Percentiles rank a stretch among this genome's conserved stretches.
Evolutionary conservation across 352 stramenopile genomes (phyloP).

Genomic region (Phytophthora megakarya): DNA sequence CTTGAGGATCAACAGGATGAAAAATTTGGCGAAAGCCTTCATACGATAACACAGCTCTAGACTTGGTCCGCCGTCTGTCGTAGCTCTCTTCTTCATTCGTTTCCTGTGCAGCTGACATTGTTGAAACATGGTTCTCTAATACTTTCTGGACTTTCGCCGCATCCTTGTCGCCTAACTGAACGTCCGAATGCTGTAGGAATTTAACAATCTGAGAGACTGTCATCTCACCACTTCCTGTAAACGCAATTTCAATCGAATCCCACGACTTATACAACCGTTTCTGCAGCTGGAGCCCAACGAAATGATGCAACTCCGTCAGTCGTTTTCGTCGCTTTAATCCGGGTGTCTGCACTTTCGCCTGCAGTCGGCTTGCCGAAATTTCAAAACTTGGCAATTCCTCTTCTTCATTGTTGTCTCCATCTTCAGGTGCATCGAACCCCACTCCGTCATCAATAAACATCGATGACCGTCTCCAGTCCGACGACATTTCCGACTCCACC

Average conservation of each 20-base stretch:
- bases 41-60: constrained; percentile 54
- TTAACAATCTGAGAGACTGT: constrained; percentile 69
- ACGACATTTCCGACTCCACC: neutral
- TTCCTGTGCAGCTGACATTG: constrained; percentile 20
- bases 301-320: constrained; percentile 66
- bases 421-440: constrained; percentile 17
- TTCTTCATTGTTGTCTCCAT: constrained; percentile 26
- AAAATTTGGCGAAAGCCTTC: constrained; percentile 71
- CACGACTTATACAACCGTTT: constrained; percentile 71
- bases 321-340: constrained; percentile 57
- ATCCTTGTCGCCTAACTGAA: constrained; percentile 61
- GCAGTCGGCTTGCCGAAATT: constrained; percentile 3
- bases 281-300: constrained; percentile 68
- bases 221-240: constrained; percentile 69
- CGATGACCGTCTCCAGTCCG: constrained; percentile 3
- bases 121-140: constrained; percentile 52
- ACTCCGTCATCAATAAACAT: constrained; percentile 1
- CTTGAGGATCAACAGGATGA: constrained; percentile 52
- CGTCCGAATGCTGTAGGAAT: constrained; percentile 70
- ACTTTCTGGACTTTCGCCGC: constrained; percentile 63
- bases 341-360: constrained; percentile 34
- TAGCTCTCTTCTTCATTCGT: constrained; percentile 7
- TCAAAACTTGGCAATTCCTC: constrained; percentile 22
- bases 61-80: constrained; percentile 16
- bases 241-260: constrained; percentile 77